These are phyloP conservation scores for Lactarius indigo DNA, from an alignment of 768 basidiomycete genomes.

Conservation along the genomic window DNA sequence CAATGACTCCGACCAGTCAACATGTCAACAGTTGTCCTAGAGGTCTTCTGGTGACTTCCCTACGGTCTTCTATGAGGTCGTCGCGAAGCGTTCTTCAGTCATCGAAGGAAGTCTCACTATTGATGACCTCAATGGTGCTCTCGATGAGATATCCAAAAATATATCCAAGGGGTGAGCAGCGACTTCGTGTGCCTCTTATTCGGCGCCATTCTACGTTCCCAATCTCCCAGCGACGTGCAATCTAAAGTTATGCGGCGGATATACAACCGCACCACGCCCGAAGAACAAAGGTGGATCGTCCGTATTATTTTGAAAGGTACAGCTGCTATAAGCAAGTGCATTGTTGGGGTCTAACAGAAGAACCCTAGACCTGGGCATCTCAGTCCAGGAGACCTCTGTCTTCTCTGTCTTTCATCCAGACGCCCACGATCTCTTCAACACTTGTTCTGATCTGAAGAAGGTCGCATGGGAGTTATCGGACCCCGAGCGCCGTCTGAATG, in stretches of 20 bases:
- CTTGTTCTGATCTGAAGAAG: slow-evolving; percentile 93
- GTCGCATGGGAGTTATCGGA: slow-evolving; percentile 89
- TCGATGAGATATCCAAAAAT: slow-evolving; percentile 72
- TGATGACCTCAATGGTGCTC: slow-evolving; percentile 75
- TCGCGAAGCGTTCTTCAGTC: slow-evolving; percentile 78
- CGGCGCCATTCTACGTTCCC: slow-evolving; percentile 5
- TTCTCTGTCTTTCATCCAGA: slow-evolving; percentile 92
- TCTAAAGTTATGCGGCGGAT: slow-evolving; percentile 72
- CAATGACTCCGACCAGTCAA: too few relatives aligned
- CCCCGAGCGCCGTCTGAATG: slow-evolving; percentile 59
- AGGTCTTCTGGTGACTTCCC: slow-evolving; percentile 84
- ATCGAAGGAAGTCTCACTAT: slow-evolving; percentile 71
- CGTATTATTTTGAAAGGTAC: slow-evolving; percentile 92
- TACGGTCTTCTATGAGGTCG: slow-evolving; percentile 79
- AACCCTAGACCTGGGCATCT: slow-evolving; percentile 77
- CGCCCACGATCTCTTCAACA: slow-evolving; percentile 91
- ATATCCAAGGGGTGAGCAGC: slow-evolving; percentile 68
- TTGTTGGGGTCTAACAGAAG: neutral
- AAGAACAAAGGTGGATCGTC: slow-evolving; percentile 95
- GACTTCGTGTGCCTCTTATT: neutral
- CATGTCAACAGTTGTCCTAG: slow-evolving; percentile 34
- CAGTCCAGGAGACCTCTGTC: slow-evolving; percentile 91
- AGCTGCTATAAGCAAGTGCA: slow-evolving; percentile 1
- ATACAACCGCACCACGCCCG: slow-evolving; percentile 74
- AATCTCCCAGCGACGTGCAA: slow-evolving; percentile 60